Base-by-base conservation (phyloP, 768 basidiomycete genomes). In the Rhizopogon vinicolor region DNA sequence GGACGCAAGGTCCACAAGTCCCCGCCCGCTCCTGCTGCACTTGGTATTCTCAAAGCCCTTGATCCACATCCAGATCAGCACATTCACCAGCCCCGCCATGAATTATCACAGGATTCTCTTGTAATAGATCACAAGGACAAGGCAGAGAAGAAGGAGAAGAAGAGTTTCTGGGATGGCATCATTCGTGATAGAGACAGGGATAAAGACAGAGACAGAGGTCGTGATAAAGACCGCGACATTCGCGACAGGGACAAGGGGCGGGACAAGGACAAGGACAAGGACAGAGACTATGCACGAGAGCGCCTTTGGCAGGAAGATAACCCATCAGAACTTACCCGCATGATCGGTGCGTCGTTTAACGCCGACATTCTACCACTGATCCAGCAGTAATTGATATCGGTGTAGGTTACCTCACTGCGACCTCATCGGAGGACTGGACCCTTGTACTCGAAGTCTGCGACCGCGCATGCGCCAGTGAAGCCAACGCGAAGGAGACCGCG, bases 361-460 rank as follows among this genome's bases (percentile, higher is more conserved):
- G 22, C 44, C 25, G 48, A 54, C 39, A 14, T 40, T 7, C 1
- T 16, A 1, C 44, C 0, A 48, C 53, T 46, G 9, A 12, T 35
- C 13, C 48, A 60, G 35, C 9, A 12, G 14, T 14, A 18, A 60
- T 56, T 41, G 0, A 60, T n/a, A 41, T 12, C 33, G 29, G n/a
- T 25, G 12, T 44, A 90, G 89, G 87, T 0, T 90, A 80, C 62
- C 74, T 91, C 14, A 87, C 88, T 2, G 88, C 87, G 0, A 90
- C 87, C 0, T 78, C 86, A 1, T 86, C 90, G 3, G 90, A 93
- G 65, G 89, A 93, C 64, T 91, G 89, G 86, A 69, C 79, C 0
- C 78, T 92, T 31, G 87, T 94, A 0, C 75, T 93, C 49, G 91
- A 93, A 52, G 89, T 94, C 14, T 93, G 90, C 63, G 93, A 96